phyloP scores from a whole-genome alignment of 2,329 filamentous ascomycete genomes.

The Cercospora sp. region DNA sequence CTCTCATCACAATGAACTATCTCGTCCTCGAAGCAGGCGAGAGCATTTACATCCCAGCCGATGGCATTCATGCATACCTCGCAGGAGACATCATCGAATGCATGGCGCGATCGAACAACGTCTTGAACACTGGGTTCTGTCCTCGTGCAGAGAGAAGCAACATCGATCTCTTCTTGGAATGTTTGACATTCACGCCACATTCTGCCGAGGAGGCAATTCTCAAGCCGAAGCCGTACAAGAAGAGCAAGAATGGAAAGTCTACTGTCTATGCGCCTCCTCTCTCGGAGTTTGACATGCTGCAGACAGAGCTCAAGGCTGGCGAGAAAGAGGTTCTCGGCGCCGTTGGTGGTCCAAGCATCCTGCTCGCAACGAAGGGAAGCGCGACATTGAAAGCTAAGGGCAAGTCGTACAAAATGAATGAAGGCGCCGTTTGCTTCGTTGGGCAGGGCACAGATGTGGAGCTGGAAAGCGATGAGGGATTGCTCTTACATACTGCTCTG shows the following conservation, averaged over 20 bases:
- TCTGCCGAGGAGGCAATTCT: constrained; percentile 59
- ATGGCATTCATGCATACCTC: constrained; percentile 73
- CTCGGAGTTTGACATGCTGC: constrained; percentile 70
- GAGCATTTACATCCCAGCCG: constrained; percentile 69
- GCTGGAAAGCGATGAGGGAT: constrained; percentile 44
- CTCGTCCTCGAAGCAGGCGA: constrained; percentile 65
- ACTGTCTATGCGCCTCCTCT: constrained; percentile 66
- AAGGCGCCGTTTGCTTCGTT: constrained; percentile 68
- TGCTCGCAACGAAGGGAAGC: constrained; percentile 62
- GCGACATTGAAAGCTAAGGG: constrained; percentile 59
- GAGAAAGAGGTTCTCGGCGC: constrained; percentile 60
- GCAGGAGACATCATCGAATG: constrained; percentile 75
- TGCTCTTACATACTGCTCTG: constrained; percentile 54
- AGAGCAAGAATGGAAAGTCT: constrained; percentile 61
- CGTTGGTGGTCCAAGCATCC: constrained; percentile 62
- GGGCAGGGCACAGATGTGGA: constrained; percentile 57
- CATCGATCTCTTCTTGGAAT: constrained; percentile 63
- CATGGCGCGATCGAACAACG: constrained; percentile 75
- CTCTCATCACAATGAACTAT: constrained; percentile 74
- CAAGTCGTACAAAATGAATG: constrained; percentile 55
- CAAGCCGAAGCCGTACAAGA: constrained; percentile 50
- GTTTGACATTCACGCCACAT: constrained; percentile 66
- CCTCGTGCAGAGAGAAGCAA: constrained; percentile 64
- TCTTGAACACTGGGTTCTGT: constrained; percentile 76
- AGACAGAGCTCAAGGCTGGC: constrained; percentile 56